Evolutionary conservation across 768 basidiomycete genomes (phyloP), one percentile per base, ranked within the genome.

Genomic region (Lentinula guzmanii): DNA sequence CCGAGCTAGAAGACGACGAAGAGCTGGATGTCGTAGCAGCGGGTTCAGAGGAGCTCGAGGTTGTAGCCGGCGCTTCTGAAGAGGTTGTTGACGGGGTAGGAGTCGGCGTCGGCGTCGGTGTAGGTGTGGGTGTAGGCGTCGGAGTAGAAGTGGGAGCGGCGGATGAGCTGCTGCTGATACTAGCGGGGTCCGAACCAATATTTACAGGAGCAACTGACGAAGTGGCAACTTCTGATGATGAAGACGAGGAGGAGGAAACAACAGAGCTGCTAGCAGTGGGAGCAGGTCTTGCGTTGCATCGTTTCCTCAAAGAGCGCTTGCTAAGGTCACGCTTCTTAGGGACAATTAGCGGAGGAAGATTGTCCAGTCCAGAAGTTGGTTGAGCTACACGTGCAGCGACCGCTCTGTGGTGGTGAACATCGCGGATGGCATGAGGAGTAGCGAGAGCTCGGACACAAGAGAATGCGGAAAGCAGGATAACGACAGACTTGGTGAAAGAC

Each of bases 381-480:
- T 69, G 67, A 34, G 75, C 68, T n/a, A 76, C 73, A 61, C 79
- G 79, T 34, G 77, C 79, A 45, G 80, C 78, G 60, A 84, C 39
- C 51, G 74, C 76, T 58, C 72, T 75, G 63, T 76, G 80, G 68
- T 80, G 79, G 64, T 73, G 67, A 45, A 65, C 58, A 58, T 71
- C 66, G 59, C 75, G 75, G 57, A 74, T 69, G 60, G 67, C 63
- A 68, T 82, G 81, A 39, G 79, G 75, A 31, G 74, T 76, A 18
- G 76, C 72, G 65, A 79, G 73, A 41, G 75, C 77, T 55, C 67
- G 64, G 63, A 70, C 57, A 41, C 35, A 69, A 52, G 72, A 50
- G 37, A 63, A 70, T 65, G 65, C 73, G 48, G 77, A 72, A 71
- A 82, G 65, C 67, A 82, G 62, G 64, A 83, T 66, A 66, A 81